Base-by-base conservation (phyloP, 2,329 filamentous ascomycete species). In the Aureobasidium sp. region DNA sequence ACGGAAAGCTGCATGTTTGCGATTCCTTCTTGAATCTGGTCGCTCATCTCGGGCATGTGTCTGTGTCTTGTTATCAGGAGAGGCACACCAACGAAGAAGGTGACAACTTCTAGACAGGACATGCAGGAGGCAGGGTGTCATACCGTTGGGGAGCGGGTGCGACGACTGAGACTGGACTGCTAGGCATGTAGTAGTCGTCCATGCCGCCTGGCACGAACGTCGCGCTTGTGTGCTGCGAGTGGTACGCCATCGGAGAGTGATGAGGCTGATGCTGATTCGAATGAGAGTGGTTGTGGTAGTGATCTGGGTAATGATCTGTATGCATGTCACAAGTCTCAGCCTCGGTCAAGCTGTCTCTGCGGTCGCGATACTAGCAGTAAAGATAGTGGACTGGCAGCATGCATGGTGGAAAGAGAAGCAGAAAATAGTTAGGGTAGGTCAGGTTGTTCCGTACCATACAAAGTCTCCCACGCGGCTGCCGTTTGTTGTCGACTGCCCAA, bases 11-110 rank as follows among this genome's bases (percentile, higher is more conserved):
- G 92, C 78, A 99, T 85, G 74, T 92, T 87, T 70, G 93, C 89
- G 67, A 99, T 84, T 76, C 90, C 93, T 71, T 96, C 88, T 78
- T 96, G 91, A 85, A 99, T 97, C 77, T 96, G 93, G 76, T 93
- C 89, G 68, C 93, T 91, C 67, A 97, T 91, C 81, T 97, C 91
- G 73, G 91, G 90, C 86, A 93, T 96, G 71, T 95, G 85, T 79
- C 91, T 96, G 50, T 52, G 44, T 40, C 17, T 33, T 45, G n/a
- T 15, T 44, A 19, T 61, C 15, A 50, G 40, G 19, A 29, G 39
- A 33, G 40, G 17, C 24, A 24, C 24, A 24, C 24, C 24, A 24
- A 24, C 24, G 24, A 24, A 2, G 24, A 24, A 24, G 24, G 24
- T 24, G 24, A 24, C 24, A 24, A 24, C 2, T 24, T 24, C 24